phyloP scores from a whole-genome alignment of 1,284 basidiomycete genomes.

The Chalciporus sp. region DNA sequence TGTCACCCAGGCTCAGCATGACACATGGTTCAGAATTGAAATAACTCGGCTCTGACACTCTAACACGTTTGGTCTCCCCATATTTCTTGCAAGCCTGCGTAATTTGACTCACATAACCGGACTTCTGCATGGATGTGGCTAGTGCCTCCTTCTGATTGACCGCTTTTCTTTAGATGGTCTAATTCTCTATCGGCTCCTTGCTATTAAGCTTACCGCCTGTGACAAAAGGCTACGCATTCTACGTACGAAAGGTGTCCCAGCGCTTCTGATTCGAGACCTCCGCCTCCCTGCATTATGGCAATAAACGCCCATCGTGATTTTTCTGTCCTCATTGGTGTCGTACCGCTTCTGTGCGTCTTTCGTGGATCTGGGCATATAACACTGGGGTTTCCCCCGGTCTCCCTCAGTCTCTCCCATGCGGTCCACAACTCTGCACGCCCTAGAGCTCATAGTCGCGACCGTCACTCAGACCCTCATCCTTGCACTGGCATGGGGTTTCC shows the following conservation, averaged over 20 bases:
- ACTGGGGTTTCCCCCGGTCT: neutral
- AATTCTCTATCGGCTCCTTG: neutral
- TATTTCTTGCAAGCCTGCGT: too few relatives aligned
- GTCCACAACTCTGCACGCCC: neutral
- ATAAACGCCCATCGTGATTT: neutral
- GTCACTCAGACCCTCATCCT: slow-evolving; percentile 11
- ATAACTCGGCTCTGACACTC: too few relatives aligned
- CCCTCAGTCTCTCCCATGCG: neutral
- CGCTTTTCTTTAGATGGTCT: neutral
- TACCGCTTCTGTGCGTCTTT: neutral
- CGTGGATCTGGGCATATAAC: neutral
- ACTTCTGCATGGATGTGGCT: too few relatives aligned
- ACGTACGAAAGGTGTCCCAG: neutral
- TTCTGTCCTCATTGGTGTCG: neutral
- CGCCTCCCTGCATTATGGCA: neutral
- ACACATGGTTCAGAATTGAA: too few relatives aligned
- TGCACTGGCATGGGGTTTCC: slow-evolving; percentile 13
- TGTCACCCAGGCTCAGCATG: too few relatives aligned
- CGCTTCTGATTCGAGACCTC: neutral
- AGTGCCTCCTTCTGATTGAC: too few relatives aligned
- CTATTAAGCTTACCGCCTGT: neutral
- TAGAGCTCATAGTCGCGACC: neutral
- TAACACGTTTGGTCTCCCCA: too few relatives aligned
- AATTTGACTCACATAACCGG: too few relatives aligned
- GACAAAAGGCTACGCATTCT: neutral